These are phyloP conservation scores for Melanogaster broomeanus DNA, from an alignment of 768 basidiomycete genomes.

Conservation along the genomic window DNA sequence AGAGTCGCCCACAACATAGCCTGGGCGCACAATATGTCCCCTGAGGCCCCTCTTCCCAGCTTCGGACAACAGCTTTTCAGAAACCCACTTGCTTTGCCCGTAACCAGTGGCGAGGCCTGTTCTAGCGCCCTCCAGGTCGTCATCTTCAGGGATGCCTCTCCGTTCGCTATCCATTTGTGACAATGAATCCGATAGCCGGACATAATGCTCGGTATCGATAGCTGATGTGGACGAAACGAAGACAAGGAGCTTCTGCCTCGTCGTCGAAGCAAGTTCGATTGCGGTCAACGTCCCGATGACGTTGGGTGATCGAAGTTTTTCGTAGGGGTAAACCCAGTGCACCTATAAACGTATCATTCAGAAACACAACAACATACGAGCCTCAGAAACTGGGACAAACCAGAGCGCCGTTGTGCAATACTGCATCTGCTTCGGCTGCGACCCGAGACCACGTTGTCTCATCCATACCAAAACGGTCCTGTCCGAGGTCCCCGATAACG, in stretches of 20 bases:
- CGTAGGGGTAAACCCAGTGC: slow-evolving; percentile 99
- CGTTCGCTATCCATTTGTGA: slow-evolving; percentile 40
- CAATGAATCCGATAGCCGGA: slow-evolving; percentile 78
- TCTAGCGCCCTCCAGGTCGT: slow-evolving; percentile 86
- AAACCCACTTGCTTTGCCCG: slow-evolving; percentile 98
- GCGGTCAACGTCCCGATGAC: slow-evolving; percentile 89
- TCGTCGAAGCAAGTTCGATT: slow-evolving; percentile 72
- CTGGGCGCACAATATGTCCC: slow-evolving; percentile 88
- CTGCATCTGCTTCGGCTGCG: slow-evolving; percentile 71
- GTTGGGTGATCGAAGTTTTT: slow-evolving; percentile 87
- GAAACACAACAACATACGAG: neutral
- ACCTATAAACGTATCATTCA: slow-evolving; percentile 52
- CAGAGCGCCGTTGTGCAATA: slow-evolving; percentile 96
- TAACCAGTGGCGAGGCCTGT: slow-evolving; percentile 83
- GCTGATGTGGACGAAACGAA: slow-evolving; percentile 98
- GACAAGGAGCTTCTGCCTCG: slow-evolving; percentile 76
- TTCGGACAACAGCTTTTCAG: slow-evolving; percentile 91
- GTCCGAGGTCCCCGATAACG: slow-evolving; percentile 80
- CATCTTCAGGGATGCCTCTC: slow-evolving; percentile 81
- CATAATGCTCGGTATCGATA: slow-evolving; percentile 89
- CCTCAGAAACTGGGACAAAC: slow-evolving; percentile 47
- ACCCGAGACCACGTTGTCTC: slow-evolving; percentile 65
- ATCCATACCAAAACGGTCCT: slow-evolving; percentile 72
- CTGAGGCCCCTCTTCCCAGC: slow-evolving; percentile 83
- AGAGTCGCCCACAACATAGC: slow-evolving; percentile 96